Evolutionary conservation across 495 filamentous ascomycete species (phyloP), one percentile per base, ranked within the genome.

Genomic region (Aspergillus bertholletiae): DNA sequence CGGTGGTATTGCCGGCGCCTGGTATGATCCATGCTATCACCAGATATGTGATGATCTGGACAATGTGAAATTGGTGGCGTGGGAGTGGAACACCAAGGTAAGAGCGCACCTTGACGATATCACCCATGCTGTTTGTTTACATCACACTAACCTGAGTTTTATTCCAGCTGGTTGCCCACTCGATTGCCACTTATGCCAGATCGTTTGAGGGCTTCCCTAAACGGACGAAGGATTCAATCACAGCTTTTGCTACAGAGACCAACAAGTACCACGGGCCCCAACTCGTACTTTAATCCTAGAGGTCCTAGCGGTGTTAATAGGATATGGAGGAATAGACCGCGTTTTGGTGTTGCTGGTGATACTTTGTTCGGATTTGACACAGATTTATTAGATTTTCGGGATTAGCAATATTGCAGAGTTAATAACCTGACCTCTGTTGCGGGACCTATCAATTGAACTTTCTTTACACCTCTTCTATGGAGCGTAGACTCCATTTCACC

Each of bases 1-100:
- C 47, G 86, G 86, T 53, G 86, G 86, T 46, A 46, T 71, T 34
- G 84, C 78, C n/a, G 86, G 86, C 40, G 72, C 79, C 15, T 69
- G 73, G 43, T 80, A 76, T 54, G 86, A 89, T 64, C 58, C 68
- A n/a, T 83, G 86, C 67, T 88, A 88, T 65, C 85, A 89, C 64
- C 56, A 68, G 23, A 62, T 71, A 0, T 75, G 77, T 5, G 86
- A 89, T 67, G 75, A 73, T 35, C 59, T 86, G 23, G 67, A 59
- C 32, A 88, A 89, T 63, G 57, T 86, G 37, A 77, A 80, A 46
- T 55, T 75, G 26, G 58, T 57, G 3, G 63, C 63, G 0, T 65
- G 63, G 63, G 76, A 76, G 5, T 79, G 78, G 58, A 84, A 84
- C 56, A 74, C 75, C 23, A 78, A 82, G 77, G 81, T 73, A 80